Percentiles rank a stretch among this genome's conserved stretches.
Evolutionary conservation across 306 rosid genomes (phyloP).

Genomic region (Trifolium dubium): DNA sequence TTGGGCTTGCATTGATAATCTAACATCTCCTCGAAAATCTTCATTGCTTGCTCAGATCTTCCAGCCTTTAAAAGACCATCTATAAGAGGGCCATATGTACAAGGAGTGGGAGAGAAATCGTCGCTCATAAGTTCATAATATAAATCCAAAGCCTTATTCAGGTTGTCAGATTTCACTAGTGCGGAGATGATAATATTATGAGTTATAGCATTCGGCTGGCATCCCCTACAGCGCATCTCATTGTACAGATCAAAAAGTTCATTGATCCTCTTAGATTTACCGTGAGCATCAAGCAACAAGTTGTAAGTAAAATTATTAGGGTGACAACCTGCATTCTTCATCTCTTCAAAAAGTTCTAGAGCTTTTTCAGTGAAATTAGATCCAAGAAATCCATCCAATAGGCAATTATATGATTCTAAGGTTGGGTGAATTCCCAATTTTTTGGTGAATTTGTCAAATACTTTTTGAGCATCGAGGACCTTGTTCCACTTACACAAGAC

Average conservation of each 20-base stretch:
- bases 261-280: conserved; percentile 72
- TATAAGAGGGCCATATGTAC: conserved; percentile 89
- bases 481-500: conserved; percentile 64
- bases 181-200: conserved; percentile 81
- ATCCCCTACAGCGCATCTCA: conserved; percentile 75
- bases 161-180: conserved; percentile 63
- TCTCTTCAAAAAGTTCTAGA: conserved; percentile 72
- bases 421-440: conserved; percentile 68
- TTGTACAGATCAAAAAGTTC: conserved; percentile 71
- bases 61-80: conserved; percentile 84
- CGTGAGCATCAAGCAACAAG: conserved; percentile 75
- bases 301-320: conserved; percentile 90
- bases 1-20: conserved; percentile 80
- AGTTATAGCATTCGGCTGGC: conserved; percentile 78
- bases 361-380: conserved; percentile 54
- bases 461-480: conserved; percentile 66
- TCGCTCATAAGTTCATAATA: conserved; percentile 81
- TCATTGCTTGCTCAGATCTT: conserved; percentile 79
- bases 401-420: conserved; percentile 71
- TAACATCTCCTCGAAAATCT: conserved; percentile 78
- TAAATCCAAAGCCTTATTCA: conserved; percentile 70
- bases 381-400: conserved; percentile 80
- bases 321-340: conserved; percentile 70
- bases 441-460: conserved; percentile 71
- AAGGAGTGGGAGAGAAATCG: conserved; percentile 87